Evolutionary conservation across 2,329 filamentous ascomycete genomes (phyloP), one percentile per base, ranked within the genome.

Genomic region (Teratosphaeria gauchensis): DNA sequence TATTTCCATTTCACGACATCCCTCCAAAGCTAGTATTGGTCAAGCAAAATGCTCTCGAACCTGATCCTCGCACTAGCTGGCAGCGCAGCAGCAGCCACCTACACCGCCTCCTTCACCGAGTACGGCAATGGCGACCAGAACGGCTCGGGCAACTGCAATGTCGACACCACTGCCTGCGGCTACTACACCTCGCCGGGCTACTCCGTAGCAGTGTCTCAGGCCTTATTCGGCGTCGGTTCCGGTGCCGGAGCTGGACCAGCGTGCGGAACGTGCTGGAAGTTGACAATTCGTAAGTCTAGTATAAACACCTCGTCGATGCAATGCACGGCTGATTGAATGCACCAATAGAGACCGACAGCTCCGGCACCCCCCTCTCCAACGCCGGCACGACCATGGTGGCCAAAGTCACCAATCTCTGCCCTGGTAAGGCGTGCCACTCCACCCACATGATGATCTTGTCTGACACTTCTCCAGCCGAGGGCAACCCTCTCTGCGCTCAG

Each of bases 361-460:
- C 60, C 24, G 67, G 70, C 56, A 68, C 68, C 57, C 53, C 46
- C 16, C 57, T 70, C 21, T 65, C 64, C 51, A 70, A 68, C 58
- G 62, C 67, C 2, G 69, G 69, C 51, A 73, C 68, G 54, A 66
- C 61, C 59, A 69, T 75, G 56, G 73, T 74, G 6, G 71, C 76
- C 19, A 71, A 72, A 60, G 68, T 76, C 57, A 74, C 73, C 58
- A 76, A 76, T 61, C 65, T 76, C 3, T 76, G 74, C 57, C 74
- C 74, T 30, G 51, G 56, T 58, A 54, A 46, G 31, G 3, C 8
- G 12, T 8, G 16, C 42, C 31, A 16, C 53, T 11, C 19, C 21
- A 35, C 12, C 14, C 31, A 14, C 19, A 38, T 8, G 6, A 42
- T 31, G 21, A 30, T n/a, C 12, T 11, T 55, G 8, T 14, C 53